These are phyloP conservation scores for Ustilago cynodontis DNA, from an alignment of 1,284 basidiomycete species.

Conservation along the genomic window DNA sequence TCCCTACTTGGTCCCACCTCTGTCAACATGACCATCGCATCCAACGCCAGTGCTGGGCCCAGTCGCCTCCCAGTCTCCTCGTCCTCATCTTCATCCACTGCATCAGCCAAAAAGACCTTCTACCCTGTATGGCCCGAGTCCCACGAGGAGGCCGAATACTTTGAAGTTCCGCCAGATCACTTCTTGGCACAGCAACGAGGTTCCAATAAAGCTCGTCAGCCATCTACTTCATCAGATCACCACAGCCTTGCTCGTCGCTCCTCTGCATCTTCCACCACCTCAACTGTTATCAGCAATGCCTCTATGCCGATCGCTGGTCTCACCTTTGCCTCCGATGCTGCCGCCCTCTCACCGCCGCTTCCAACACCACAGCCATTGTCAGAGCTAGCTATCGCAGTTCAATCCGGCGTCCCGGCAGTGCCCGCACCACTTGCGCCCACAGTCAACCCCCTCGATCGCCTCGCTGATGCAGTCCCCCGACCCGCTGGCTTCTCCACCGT, in stretches of 20 bases:
- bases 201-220: constrained; percentile 25
- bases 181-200: constrained; percentile 59
- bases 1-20: neutral
- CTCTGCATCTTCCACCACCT: constrained; percentile 20
- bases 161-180: constrained; percentile 58
- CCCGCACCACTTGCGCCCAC: constrained; percentile 24
- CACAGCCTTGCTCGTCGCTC: constrained; percentile 15
- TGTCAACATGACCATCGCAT: constrained; percentile 15
- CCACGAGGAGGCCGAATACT: constrained; percentile 54
- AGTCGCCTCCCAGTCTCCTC: neutral
- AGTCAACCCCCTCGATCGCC: constrained; percentile 20
- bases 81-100: constrained; percentile 6
- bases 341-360: constrained; percentile 1
- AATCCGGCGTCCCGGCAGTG: constrained; percentile 31
- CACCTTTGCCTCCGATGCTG: constrained; percentile 10
- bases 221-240: constrained; percentile 15
- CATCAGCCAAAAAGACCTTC: constrained; percentile 33
- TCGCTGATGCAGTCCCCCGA: constrained; percentile 40
- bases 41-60: constrained; percentile 3
- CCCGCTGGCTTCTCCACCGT: constrained; percentile 48
- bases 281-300: constrained; percentile 12
- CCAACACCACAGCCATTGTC: constrained; percentile 34
- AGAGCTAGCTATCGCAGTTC: constrained; percentile 47
- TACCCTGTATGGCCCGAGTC: constrained; percentile 49
- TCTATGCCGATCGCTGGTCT: constrained; percentile 31